Evolutionary conservation across 306 rosid species (phyloP).

Genomic region (Acacia acuminata): DNA sequence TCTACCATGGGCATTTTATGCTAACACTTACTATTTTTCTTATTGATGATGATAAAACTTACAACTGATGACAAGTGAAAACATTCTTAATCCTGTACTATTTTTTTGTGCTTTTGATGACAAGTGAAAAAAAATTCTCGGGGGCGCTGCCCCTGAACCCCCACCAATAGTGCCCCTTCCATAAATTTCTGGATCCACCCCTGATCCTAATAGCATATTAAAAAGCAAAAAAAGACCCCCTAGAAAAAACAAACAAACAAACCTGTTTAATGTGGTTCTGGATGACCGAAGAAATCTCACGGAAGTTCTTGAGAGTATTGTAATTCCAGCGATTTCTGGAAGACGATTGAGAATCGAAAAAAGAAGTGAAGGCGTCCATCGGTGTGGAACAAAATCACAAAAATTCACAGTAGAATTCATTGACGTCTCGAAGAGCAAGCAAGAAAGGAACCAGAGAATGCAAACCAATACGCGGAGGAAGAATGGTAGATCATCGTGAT

Average conservation of each 20-base stretch:
- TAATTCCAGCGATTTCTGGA: conserved; percentile 61
- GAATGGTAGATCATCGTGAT: background rate
- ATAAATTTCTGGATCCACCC: no score
- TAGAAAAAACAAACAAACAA: no score
- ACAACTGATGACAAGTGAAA: no score
- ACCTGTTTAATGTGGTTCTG: conserved; percentile 79
- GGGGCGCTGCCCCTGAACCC: no score
- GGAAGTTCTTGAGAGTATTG: conserved; percentile 76
- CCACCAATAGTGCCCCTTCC: no score
- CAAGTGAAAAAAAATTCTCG: no score
- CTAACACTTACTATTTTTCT: no score
- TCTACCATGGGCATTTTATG: no score
- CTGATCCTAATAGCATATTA: background rate
- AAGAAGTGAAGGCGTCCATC: conserved; percentile 74
- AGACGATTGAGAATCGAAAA: conserved; percentile 60
- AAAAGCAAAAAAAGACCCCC: no score
- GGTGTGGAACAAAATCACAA: background rate
- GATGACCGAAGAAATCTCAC: conserved; percentile 69
- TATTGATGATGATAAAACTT: no score
- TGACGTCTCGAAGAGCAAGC: background rate
- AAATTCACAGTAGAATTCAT: background rate
- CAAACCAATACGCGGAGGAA: background rate
- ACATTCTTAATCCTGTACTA: no score
- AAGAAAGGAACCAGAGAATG: background rate
- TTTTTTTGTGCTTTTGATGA: no score